Evolutionary conservation across 2,329 filamentous ascomycete species (phyloP).

Genomic region (Dactylellina haptotyla): DNA sequence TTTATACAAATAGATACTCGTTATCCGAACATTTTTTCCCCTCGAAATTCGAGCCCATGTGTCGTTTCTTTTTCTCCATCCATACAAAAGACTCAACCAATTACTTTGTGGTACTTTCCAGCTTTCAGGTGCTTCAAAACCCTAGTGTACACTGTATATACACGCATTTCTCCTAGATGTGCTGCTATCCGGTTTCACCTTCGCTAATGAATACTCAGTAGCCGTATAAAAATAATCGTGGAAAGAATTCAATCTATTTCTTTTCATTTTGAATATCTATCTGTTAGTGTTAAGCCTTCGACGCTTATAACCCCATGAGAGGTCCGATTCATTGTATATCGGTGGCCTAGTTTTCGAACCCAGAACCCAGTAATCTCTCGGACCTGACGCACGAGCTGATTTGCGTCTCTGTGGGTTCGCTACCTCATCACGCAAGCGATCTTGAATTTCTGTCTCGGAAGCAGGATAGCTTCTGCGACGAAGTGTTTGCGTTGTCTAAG

Average conservation of each 20-base stretch:
- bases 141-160: no score
- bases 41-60: no score
- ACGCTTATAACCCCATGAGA: background rate
- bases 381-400: slow-evolving; percentile 21
- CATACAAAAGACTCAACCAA: no score
- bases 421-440: background rate
- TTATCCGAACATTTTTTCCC: no score
- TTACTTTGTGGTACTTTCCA: no score
- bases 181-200: no score
- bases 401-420: slow-evolving; percentile 6
- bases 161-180: no score
- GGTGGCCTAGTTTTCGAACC: slow-evolving; percentile 21
- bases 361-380: slow-evolving; percentile 43
- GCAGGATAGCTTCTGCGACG: background rate
- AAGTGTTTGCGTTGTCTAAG: no score
- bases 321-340: slow-evolving; percentile 10
- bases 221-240: background rate
- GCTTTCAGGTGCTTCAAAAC: no score
- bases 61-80: no score
- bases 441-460: background rate
- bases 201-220: no score
- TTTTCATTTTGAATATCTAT: background rate
- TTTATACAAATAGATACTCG: no score
- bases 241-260: background rate
- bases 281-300: background rate